Evolutionary conservation across 306 rosid genomes (phyloP).

Genomic region (Vicia faba): DNA sequence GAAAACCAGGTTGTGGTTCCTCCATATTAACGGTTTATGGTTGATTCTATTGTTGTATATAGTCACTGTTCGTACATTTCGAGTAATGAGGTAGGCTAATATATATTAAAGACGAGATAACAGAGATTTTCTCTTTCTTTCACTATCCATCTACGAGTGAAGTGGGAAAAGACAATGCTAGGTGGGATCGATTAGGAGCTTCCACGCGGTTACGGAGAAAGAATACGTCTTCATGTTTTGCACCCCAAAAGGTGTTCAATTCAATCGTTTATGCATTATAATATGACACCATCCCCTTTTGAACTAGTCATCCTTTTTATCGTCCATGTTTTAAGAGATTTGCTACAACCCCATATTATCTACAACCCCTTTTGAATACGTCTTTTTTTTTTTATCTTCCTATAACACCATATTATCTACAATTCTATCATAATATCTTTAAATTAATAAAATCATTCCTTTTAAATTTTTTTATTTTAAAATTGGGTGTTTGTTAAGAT

Average conservation of each 20-base stretch:
- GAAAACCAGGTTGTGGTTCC: conserved; percentile 56
- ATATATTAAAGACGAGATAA: neutral
- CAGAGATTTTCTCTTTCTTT: neutral
- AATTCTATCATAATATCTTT: too few species aligned
- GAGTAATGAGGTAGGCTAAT: neutral
- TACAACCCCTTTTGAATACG: too few species aligned
- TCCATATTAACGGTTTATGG: conserved; percentile 32
- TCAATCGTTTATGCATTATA: neutral
- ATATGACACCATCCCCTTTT: conserved; percentile 22
- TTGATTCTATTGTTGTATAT: neutral
- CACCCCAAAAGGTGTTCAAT: neutral
- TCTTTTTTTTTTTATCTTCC: too few species aligned
- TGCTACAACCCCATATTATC: too few species aligned
- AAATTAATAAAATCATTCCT: too few species aligned
- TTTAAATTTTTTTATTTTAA: too few species aligned
- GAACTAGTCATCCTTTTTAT: conserved; percentile 45
- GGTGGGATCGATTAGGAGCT: conserved; percentile 34
- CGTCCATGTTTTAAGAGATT: too few species aligned
- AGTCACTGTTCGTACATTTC: neutral
- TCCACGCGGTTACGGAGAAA: conserved; percentile 61
- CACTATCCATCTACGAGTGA: conserved; percentile 34
- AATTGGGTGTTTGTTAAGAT: too few species aligned
- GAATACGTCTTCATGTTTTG: conserved; percentile 25
- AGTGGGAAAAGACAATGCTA: conserved; percentile 28
- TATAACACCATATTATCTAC: too few species aligned